Conservation (phyloP, 345 rosid genomes). For the Chamaenerion angustifolium region DNA sequence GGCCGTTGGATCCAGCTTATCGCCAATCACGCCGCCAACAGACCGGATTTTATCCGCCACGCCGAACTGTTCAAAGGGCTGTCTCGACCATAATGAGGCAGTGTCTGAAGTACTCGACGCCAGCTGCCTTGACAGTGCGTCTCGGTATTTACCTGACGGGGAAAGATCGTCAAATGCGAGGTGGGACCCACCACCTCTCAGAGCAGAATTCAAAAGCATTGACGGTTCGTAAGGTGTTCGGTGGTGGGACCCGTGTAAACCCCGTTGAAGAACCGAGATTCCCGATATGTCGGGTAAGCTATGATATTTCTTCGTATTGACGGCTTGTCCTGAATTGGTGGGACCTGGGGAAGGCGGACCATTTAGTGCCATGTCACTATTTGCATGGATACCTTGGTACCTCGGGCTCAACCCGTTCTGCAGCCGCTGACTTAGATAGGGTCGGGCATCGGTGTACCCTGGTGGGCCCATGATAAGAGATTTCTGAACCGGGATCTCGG, state of each 20-base stretch:
- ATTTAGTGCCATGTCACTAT: conserved; percentile 37
- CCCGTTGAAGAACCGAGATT: conserved; percentile 39
- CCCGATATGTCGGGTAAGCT: conserved; percentile 91
- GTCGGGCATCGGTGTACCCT: conserved; percentile 40
- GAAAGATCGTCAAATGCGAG: conserved; percentile 35
- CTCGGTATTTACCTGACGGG: conserved; percentile 40
- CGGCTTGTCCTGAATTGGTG: conserved; percentile 21
- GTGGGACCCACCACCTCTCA: conserved; percentile 29
- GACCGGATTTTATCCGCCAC: conserved; percentile 43
- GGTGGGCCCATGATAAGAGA: conserved; percentile 34
- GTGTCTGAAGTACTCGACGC: conserved; percentile 24
- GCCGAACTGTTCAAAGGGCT: conserved; percentile 96
- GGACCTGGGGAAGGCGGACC: conserved; percentile 40
- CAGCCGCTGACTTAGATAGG: conserved; percentile 41
- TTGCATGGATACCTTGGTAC: conserved; percentile 42
- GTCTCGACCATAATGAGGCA: conserved; percentile 87
- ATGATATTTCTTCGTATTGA: conserved; percentile 63
- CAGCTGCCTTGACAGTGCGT: conserved; percentile 21
- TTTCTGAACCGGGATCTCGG: conserved; percentile 34
- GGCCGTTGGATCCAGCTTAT: conserved; percentile 29
- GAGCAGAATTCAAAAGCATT: conserved; percentile 32
- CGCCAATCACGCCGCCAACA: conserved; percentile 33
- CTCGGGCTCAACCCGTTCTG: conserved; percentile 51
- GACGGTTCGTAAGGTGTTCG: conserved; percentile 36
- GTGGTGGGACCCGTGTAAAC: conserved; percentile 33